phyloP scores from a whole-genome alignment of 2,329 filamentous ascomycete genomes.

The Epichloe uncinata region DNA sequence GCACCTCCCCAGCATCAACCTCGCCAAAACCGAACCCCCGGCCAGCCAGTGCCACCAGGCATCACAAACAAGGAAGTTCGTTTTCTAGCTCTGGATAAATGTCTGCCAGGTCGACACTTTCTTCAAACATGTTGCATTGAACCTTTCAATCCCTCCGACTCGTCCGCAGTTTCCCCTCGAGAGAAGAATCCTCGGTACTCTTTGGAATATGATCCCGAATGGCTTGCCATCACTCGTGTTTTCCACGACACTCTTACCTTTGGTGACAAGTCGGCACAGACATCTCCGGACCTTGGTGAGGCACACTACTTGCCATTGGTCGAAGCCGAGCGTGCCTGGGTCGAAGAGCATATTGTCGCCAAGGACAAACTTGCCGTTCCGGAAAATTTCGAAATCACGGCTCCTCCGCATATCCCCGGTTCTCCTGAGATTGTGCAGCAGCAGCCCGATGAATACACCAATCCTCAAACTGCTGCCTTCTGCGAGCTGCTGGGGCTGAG shows the following conservation, averaged over 20 bases:
- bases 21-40: slow-evolving; percentile 30
- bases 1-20: slow-evolving; percentile 23
- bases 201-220: slow-evolving; percentile 81
- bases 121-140: slow-evolving; percentile 61
- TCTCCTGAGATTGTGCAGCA: slow-evolving; percentile 43
- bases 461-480: slow-evolving; percentile 72
- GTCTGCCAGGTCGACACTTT: slow-evolving; percentile 65
- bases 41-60: slow-evolving; percentile 51
- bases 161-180: slow-evolving; percentile 9
- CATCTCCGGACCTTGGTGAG: slow-evolving; percentile 53
- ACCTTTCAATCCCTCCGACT: slow-evolving; percentile 26
- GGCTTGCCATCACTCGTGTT: slow-evolving; percentile 82
- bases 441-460: slow-evolving; percentile 71
- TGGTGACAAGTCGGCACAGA: slow-evolving; percentile 41
- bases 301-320: slow-evolving; percentile 55
- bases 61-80: slow-evolving; percentile 70
- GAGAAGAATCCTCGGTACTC: slow-evolving; percentile 31
- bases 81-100: slow-evolving; percentile 90
- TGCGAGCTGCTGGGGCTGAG: slow-evolving; percentile 65
- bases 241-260: slow-evolving; percentile 55
- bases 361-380: slow-evolving; percentile 54
- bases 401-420: slow-evolving; percentile 51
- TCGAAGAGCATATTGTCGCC: slow-evolving; percentile 60
- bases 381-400: slow-evolving; percentile 63
- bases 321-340: slow-evolving; percentile 60